Base-by-base conservation (phyloP, 2,329 filamentous ascomycete species). In the Diaporthe sp. region DNA sequence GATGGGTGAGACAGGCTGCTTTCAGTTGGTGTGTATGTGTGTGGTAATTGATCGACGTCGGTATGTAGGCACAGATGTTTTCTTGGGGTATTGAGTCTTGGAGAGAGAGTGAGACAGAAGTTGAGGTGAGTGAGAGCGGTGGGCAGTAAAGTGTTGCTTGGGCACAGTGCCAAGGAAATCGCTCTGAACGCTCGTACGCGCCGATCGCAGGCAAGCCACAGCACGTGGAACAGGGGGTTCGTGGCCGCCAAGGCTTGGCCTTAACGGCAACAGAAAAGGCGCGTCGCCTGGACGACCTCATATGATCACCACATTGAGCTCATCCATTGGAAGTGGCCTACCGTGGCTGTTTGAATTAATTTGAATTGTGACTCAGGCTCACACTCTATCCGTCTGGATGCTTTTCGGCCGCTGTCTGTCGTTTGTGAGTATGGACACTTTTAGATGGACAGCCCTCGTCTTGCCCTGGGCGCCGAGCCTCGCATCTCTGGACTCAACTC, bases 191-290 rank as follows among this genome's bases (percentile, higher is more conserved):
- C 61, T 67, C 37, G 61, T 51, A 44, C 15, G 6, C 46, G 62
- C 62, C 7, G 22, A 68, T 51, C 31, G 46, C 62, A 31, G 19
- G 44, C 61, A 49, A 51, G 25, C 44, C 62, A 37, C 19, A 39
- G 25, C 62, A 68, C 44, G 62, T 68, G 62, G 19, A 31, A 10
- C 25, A 15, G 44, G 44, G 13, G 60, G 28, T 17, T 68, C 62
- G 44, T 51, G 22, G 62, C 44, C 22, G 62, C 62, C 62, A 51
- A 68, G 62, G 62, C 44, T 68, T 68, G 28, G 62, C 19, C 28
- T 51, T 51, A 22, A 28, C 62, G 22, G 44, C 62, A 39, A 49
- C 5, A 10, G 37, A 37, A 51, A n/a, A 68, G 44, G 62, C 44
- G 44, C 44, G 19, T 68, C 44, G 22, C 13, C 37, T 28, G 3